Evolutionary conservation across 768 basidiomycete genomes (phyloP).

Genomic region (Russula lepida): DNA sequence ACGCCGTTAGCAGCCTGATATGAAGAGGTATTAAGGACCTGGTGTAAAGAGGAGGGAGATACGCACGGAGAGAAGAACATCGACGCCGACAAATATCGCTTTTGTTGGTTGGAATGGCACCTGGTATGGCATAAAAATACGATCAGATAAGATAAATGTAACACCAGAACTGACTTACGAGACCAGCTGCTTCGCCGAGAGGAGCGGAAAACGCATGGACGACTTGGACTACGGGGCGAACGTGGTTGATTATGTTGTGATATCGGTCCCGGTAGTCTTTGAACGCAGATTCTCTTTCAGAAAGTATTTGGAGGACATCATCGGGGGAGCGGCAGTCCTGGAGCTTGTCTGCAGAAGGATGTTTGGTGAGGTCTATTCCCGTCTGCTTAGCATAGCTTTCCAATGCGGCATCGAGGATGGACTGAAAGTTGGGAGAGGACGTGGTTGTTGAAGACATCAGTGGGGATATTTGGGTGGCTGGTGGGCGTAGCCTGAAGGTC

Average conservation of each 20-base stretch:
- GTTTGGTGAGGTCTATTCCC: background rate
- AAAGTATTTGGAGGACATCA: background rate
- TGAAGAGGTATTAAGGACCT: no score
- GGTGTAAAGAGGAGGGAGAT: no score
- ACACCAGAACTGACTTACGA: background rate
- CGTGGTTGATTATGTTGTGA: background rate
- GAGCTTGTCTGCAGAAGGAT: background rate
- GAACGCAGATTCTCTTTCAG: background rate
- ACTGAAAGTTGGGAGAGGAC: background rate
- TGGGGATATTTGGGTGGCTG: background rate
- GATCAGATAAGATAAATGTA: background rate
- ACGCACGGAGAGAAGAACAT: background rate
- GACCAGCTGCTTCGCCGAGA: background rate
- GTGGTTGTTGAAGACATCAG: background rate
- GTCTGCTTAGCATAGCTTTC: background rate
- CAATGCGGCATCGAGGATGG: background rate
- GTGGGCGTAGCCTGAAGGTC: no score
- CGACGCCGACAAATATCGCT: background rate
- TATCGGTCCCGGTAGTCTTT: background rate
- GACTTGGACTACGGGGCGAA: background rate
- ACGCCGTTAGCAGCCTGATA: background rate
- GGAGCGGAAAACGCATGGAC: background rate
- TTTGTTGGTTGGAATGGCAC: background rate
- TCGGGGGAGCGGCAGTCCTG: background rate
- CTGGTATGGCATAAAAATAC: background rate